Conservation (phyloP, 2,329 filamentous ascomycete species). For the Decorospora gaudefroyi region DNA sequence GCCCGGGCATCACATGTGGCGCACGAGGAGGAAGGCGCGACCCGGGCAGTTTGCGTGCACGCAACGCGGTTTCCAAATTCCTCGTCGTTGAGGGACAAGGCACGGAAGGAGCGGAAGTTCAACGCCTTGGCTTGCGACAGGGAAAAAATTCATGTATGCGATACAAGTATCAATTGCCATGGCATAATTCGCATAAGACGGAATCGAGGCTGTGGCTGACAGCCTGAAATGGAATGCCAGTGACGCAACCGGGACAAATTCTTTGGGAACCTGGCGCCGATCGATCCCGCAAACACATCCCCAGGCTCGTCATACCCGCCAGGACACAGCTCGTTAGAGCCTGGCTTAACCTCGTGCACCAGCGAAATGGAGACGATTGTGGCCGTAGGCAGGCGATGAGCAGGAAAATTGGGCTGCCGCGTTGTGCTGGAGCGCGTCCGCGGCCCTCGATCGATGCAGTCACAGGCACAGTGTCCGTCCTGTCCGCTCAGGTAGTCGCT, state of each 20-base stretch:
- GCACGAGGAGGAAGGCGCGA: too few relatives aligned
- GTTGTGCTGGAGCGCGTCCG: neutral
- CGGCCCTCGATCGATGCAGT: slow-evolving; percentile 3
- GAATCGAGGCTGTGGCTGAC: slow-evolving; percentile 19
- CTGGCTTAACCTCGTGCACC: slow-evolving; percentile 1
- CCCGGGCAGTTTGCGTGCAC: too few relatives aligned
- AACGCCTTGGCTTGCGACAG: too few relatives aligned
- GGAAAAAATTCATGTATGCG: too few relatives aligned
- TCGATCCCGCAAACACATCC: slow-evolving; percentile 8
- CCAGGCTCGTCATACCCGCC: slow-evolving; percentile 13
- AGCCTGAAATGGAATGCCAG: slow-evolving; percentile 3
- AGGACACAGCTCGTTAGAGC: slow-evolving; percentile 4
- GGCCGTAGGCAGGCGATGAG: slow-evolving; percentile 1
- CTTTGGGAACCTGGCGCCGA: slow-evolving; percentile 16
- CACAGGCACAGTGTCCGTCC: slow-evolving; percentile 1
- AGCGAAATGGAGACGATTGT: neutral
- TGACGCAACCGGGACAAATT: slow-evolving; percentile 21
- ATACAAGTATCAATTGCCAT: too few relatives aligned
- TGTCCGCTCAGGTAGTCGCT: too few relatives aligned
- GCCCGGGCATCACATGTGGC: too few relatives aligned
- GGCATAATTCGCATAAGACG: slow-evolving; percentile 7
- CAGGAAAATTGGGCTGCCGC: slow-evolving; percentile 4
- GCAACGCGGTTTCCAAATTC: too few relatives aligned
- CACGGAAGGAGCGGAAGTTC: too few relatives aligned
- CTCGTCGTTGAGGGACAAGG: too few relatives aligned